These are phyloP conservation scores for Lotmaria passim DNA, from an alignment of 208 protist genomes.

Conservation along the genomic window DNA sequence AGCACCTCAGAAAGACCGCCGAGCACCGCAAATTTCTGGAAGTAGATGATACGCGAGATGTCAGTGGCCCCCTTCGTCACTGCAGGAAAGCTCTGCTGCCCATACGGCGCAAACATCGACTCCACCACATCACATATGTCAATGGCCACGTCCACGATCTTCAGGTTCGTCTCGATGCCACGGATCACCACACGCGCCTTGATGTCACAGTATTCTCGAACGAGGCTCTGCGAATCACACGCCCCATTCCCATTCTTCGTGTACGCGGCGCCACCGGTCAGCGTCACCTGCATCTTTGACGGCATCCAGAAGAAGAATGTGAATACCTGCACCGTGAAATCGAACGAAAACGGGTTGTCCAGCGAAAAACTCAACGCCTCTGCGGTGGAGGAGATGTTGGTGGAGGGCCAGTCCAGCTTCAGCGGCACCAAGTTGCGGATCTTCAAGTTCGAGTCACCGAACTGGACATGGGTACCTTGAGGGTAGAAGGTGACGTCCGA, in stretches of 20 bases:
- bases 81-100: neutral
- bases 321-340: slow-evolving; percentile 18
- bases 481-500: slow-evolving; percentile 20
- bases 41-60: slow-evolving; percentile 2
- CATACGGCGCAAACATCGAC: neutral
- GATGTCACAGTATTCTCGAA: neutral
- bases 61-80: neutral
- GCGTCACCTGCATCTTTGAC: slow-evolving; percentile 8
- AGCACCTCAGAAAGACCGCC: slow-evolving; percentile 3
- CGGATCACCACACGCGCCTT: slow-evolving; percentile 13
- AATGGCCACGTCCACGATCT: slow-evolving; percentile 4
- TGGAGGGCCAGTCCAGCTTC: slow-evolving; percentile 13
- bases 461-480: neutral
- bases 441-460: slow-evolving; percentile 6
- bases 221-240: slow-evolving; percentile 3
- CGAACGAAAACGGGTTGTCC: slow-evolving; percentile 1
- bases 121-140: slow-evolving; percentile 8
- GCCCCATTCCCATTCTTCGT: neutral
- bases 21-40: slow-evolving; percentile 8
- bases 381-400: slow-evolving; percentile 9
- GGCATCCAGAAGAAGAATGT: slow-evolving; percentile 15
- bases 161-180: neutral
- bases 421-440: slow-evolving; percentile 11
- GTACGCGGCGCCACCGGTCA: slow-evolving; percentile 9
- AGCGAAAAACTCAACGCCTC: slow-evolving; percentile 4